Base-by-base conservation (phyloP, 2,329 filamentous ascomycete genomes). In the Pochonia chlamydosporia region DNA sequence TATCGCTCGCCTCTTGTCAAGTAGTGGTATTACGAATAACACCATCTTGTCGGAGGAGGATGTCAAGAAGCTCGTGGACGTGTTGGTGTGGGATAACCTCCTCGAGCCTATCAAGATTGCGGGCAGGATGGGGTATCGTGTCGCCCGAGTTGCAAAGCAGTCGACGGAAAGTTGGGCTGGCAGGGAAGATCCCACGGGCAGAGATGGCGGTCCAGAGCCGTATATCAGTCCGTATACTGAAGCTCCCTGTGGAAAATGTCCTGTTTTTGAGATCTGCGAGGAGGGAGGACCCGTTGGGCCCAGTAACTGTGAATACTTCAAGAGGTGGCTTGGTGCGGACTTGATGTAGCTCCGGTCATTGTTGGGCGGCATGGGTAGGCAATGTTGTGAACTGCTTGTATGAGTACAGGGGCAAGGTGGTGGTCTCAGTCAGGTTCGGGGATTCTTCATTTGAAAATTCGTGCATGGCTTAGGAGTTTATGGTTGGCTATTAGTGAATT, bases 251-350 rank as follows among this genome's bases (percentile, higher is more conserved):
- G 91, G 92, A 2, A 78, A 82, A 47, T 99, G 93, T 65, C 93
- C 93, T 0, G 92, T 96, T 3, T 96, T 96, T 63, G 86, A 93
- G 49, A 76, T 97, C 2, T 99, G 93, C 63, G 86, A 89, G 54
- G 89, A 95, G 51, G 90, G 89, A 6, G 92, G 92, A 0, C 89
- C 90, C 0, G 89, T 99, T 20, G 95, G 85, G 59, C 89, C 92
- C 0, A 85, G 82, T 54, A 95, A 86, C 43, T 99, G 93, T 66
- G 85, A 89, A 46, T 99, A 99, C 63, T 96, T 95, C 61, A 79
- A 87, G 53, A 79, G 84, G 44, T 99, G 93, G 93, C 67, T 96
- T 40, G 77, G 71, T 1, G 58, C 70, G 54, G 69, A 74, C 42
- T 30, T 41, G 16, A 47, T 48, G 4, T 49, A 44, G 43, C 3